Evolutionary conservation across 2,329 filamentous ascomycete genomes (phyloP).

Genomic region (Aspergillus udagawae): DNA sequence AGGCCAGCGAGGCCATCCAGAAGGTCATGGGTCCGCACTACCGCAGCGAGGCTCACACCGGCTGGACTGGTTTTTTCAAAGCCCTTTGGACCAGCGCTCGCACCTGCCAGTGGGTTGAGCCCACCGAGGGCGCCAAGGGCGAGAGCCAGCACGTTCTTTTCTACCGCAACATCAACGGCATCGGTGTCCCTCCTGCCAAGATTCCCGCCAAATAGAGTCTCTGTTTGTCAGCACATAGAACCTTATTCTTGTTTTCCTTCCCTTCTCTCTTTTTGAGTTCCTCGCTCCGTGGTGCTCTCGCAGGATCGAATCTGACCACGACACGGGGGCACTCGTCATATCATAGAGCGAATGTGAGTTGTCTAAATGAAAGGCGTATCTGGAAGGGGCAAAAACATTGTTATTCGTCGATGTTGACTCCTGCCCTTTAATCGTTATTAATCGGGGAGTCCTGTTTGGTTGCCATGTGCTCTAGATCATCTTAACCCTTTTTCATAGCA

Average conservation of each 20-base stretch:
- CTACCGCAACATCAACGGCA: conserved; percentile 89
- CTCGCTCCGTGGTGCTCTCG: conserved; percentile 19
- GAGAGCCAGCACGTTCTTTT: conserved; percentile 83
- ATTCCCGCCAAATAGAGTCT: conserved; percentile 26
- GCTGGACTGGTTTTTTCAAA: conserved; percentile 76
- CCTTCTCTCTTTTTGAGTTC: conserved; percentile 4
- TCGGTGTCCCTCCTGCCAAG: conserved; percentile 61
- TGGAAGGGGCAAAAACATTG: not conserved
- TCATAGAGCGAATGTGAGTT: conserved; percentile 2
- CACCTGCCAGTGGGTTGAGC: conserved; percentile 97
- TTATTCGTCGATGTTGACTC: not conserved
- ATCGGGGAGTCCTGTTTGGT: not conserved
- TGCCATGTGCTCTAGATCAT: not conserved
- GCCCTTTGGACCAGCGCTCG: conserved; percentile 77
- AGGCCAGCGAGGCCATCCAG: conserved; percentile 92
- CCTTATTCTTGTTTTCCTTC: not conserved
- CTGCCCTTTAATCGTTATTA: not conserved
- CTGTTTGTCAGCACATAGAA: conserved; percentile 12
- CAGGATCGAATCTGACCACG: conserved; percentile 21
- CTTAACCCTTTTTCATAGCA: not conserved
- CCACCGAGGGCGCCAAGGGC: conserved; percentile 72
- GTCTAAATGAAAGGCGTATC: conserved; percentile 5
- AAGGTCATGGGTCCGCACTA: conserved; percentile 94
- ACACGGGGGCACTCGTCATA: conserved; percentile 2
- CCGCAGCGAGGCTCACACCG: conserved; percentile 73